phyloP scores from a whole-genome alignment of 2,329 filamentous ascomycete species.

The Macrophomina tecta region DNA sequence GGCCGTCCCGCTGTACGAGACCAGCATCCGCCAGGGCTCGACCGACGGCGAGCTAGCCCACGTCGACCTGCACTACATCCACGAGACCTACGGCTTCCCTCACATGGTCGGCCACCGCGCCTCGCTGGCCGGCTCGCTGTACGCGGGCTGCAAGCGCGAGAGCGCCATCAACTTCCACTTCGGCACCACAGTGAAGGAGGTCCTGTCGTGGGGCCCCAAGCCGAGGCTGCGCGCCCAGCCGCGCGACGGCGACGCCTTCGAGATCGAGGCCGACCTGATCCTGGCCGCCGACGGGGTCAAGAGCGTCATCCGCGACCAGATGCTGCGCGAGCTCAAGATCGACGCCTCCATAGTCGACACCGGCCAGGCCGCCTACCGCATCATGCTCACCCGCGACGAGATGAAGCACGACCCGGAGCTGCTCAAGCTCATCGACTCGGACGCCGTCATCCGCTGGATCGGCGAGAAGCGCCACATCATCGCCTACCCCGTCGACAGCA shows the following conservation, averaged over 20 bases:
- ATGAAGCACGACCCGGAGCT: slow-evolving; percentile 73
- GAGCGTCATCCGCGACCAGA: slow-evolving; percentile 52
- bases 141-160: slow-evolving; percentile 71
- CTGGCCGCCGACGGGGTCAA: slow-evolving; percentile 59
- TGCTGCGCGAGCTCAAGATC: slow-evolving; percentile 61
- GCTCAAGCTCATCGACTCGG: slow-evolving; percentile 68
- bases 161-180: slow-evolving; percentile 73
- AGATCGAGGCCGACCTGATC: slow-evolving; percentile 56
- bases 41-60: slow-evolving; percentile 72
- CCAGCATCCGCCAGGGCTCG: slow-evolving; percentile 75
- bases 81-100: slow-evolving; percentile 71
- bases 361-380: slow-evolving; percentile 78
- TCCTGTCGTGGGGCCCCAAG: slow-evolving; percentile 65
- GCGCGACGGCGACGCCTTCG: slow-evolving; percentile 60
- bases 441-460: slow-evolving; percentile 76
- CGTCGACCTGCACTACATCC: slow-evolving; percentile 72
- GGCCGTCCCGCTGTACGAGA: slow-evolving; percentile 72
- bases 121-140: slow-evolving; percentile 72
- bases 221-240: slow-evolving; percentile 67
- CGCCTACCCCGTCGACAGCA: slow-evolving; percentile 73
- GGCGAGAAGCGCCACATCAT: slow-evolving; percentile 78
- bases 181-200: slow-evolving; percentile 59
- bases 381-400: slow-evolving; percentile 73
- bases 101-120: slow-evolving; percentile 82
- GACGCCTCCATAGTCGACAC: slow-evolving; percentile 68